Conservation (phyloP, 164 flowering plant genomes). For the grape (Vitis vinifera) region ASM3070453v1 NC_081816.1:9936001-9936500, state of each 20-base stretch:
- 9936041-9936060: conserved; percentile 62
- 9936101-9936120: conserved; percentile 67
- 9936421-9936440: conserved; percentile 60
- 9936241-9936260: conserved; percentile 46
- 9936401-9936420: conserved; percentile 45
- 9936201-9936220: conserved; percentile 67
- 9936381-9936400: conserved; percentile 67
- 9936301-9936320: conserved; percentile 60
- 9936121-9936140: conserved; percentile 68
- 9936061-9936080: conserved; percentile 13
- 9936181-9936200: conserved; percentile 53
- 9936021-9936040: conserved; percentile 68
- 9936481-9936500: conserved; percentile 68
- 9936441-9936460: conserved; percentile 43
- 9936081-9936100: conserved; percentile 28
- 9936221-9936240: conserved; percentile 67
- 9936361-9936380: conserved; percentile 40
- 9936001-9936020: neutral
- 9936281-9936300: conserved; percentile 66
- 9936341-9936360: conserved; percentile 39
- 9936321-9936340: conserved; percentile 62
- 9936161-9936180: conserved; percentile 46
- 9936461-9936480: conserved; percentile 57
- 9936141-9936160: conserved; percentile 61
- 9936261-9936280: conserved; percentile 47